These are phyloP conservation scores for Saccharomyces jurei DNA, from an alignment of 805 yeast genomes.

Conservation along the genomic window DNA sequence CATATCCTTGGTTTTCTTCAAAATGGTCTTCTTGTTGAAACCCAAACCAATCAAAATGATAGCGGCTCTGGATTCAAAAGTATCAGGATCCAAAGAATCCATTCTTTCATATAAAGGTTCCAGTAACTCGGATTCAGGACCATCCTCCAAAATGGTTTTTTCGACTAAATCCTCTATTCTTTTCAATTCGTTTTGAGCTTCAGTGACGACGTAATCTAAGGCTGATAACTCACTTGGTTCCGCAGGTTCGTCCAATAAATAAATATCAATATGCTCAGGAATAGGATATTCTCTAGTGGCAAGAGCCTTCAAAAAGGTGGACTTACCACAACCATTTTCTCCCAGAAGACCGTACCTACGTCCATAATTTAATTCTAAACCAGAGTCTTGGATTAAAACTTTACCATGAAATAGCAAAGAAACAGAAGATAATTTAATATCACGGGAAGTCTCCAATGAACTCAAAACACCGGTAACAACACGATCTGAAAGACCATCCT, in stretches of 20 bases:
- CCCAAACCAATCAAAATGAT: conserved; percentile 94
- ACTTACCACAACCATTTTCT: conserved; percentile 98
- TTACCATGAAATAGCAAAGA: conserved; percentile 96
- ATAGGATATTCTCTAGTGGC: conserved; percentile 96
- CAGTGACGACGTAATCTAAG: conserved; percentile 90
- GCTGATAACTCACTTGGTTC: conserved; percentile 89
- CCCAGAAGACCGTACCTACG: conserved; percentile 96
- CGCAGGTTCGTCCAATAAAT: conserved; percentile 94
- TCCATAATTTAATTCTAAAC: conserved; percentile 89
- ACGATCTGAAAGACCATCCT: conserved; percentile 91
- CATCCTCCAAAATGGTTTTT: conserved; percentile 78
- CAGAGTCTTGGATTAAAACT: conserved; percentile 87
- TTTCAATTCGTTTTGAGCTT: conserved; percentile 89
- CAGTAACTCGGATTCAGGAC: conserved; percentile 82
- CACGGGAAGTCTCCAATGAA: conserved; percentile 83
- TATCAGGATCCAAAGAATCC: conserved; percentile 90
- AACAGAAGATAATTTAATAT: conserved; percentile 82
- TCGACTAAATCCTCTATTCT: conserved; percentile 87
- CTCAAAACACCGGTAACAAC: conserved; percentile 96
- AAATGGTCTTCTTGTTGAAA: conserved; percentile 77
- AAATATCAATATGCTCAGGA: conserved; percentile 86
- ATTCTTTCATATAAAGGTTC: conserved; percentile 92
- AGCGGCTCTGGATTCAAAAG: conserved; percentile 96
- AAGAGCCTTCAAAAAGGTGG: conserved; percentile 84
- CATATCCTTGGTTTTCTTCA: conserved; percentile 95